These are phyloP conservation scores for Apiotrichum siamense DNA, from an alignment of 1,284 basidiomycete species.

Conservation along the genomic window DNA sequence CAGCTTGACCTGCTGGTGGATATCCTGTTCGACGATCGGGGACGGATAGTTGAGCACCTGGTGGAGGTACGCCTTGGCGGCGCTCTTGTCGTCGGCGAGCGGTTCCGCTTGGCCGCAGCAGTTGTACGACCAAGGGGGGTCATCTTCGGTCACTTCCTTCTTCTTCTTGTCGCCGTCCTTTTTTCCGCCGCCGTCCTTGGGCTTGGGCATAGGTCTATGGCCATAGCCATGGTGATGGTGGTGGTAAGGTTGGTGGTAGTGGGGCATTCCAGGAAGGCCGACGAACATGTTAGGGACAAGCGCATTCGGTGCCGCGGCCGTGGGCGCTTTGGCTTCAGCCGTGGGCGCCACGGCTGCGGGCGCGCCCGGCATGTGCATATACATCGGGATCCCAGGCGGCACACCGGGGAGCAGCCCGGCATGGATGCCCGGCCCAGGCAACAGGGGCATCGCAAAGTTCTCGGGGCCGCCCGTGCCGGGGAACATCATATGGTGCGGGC, in stretches of 20 bases:
- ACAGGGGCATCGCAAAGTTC: background rate
- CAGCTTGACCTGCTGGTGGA: background rate
- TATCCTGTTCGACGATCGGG: background rate
- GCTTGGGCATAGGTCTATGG: no score
- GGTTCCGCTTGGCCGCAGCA: background rate
- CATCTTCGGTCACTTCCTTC: background rate
- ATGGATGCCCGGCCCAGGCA: no score
- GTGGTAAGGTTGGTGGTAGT: no score
- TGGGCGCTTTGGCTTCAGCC: background rate
- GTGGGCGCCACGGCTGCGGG: background rate
- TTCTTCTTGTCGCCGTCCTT: background rate
- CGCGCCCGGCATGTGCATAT: background rate
- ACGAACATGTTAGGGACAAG: no score
- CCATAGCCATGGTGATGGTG: no score
- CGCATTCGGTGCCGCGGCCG: background rate
- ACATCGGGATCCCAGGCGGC: background rate
- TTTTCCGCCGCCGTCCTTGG: background rate
- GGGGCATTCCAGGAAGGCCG: no score
- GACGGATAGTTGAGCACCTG: background rate
- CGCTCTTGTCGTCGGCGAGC: background rate
- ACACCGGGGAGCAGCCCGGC: background rate
- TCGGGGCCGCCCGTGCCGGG: background rate
- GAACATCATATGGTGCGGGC: background rate
- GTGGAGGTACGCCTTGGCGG: background rate
- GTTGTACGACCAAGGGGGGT: background rate